Base-by-base conservation (phyloP, 2,329 filamentous ascomycete species). In the Fonsecaea multimorphosa region DNA sequence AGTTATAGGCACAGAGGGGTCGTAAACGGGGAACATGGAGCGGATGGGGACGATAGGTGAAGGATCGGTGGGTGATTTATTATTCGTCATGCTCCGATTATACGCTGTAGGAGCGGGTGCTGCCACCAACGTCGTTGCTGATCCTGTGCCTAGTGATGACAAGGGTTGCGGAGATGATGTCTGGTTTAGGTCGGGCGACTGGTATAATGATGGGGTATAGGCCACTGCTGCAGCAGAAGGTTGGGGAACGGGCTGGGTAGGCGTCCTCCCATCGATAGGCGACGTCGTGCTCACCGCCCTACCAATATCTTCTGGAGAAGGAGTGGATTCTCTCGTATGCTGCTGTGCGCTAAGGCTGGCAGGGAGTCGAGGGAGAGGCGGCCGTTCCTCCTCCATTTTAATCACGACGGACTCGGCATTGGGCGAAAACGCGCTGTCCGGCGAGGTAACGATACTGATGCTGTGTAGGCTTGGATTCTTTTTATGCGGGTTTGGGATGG, bases 1-100 rank as follows among this genome's bases (percentile, higher is more conserved):
- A 32, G 65, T 73, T 38, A 78, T 70, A 16, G 78, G 73, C 1
- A 78, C 27, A 14, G 76, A 74, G 1, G 78, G 77, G 65, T 82
- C 74, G 65, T 81, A 81, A 9, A 72, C 77, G 7, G 80, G 81
- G 65, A 82, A 82, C 68, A 82, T 82, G 3, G 81, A 82, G 63
- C 72, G 76, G 68, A 82, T 80, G 11, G 78, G 78, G 24, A 76
- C 64, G 2, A 75, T 70, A 0, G 78, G 77, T 2, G 78, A 75
- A 16, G 66, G 65, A 31, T 59, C 68, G 49, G 60, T 44, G 22
- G 63, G 64, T n/a, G 67, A 58, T 51, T 67, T 66, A 16, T 55
- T 58, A 27, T 52, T 54, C 1, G 27, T 32, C 19, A 14, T 34
- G 14, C 53, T 36, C n/a, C 38, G 58, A 3, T n/a, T 38, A 3